phyloP scores from a whole-genome alignment of 1,284 basidiomycete genomes.

The Phenoliferia sp. region DNA sequence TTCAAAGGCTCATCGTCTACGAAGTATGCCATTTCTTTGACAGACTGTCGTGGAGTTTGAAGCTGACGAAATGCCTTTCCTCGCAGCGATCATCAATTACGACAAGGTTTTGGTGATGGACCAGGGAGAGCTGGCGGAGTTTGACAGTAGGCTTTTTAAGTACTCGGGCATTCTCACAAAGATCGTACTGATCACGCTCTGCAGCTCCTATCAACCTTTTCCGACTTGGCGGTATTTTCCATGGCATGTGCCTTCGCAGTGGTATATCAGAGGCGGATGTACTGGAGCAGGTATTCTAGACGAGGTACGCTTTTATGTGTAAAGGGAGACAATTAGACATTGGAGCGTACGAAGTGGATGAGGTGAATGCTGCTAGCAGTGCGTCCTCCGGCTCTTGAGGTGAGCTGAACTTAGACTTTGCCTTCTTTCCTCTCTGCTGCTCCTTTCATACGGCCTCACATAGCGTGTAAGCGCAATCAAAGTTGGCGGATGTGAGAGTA shows the following conservation, averaged over 20 bases:
- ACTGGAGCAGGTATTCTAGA: not conserved
- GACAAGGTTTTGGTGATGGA: slow-evolving; percentile 74
- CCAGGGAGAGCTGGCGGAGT: slow-evolving; percentile 61
- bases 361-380: no score
- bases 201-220: slow-evolving; percentile 26
- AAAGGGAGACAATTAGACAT: no score
- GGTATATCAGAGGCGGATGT: slow-evolving; percentile 27
- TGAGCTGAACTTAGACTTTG: no score
- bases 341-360: no score
- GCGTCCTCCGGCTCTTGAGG: no score
- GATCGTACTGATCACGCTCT: not conserved
- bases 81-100: slow-evolving; percentile 56
- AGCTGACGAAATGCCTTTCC: slow-evolving; percentile 36
- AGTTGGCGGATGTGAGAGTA: no score
- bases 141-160: slow-evolving; percentile 48
- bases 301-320: no score
- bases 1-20: slow-evolving; percentile 49
- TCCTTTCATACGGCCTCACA: no score
- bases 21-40: not conserved
- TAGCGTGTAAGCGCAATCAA: no score
- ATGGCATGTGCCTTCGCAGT: slow-evolving; percentile 26
- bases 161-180: not conserved
- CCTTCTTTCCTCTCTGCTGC: no score
- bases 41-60: not conserved
- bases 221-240: slow-evolving; percentile 26